phyloP scores from a whole-genome alignment of 495 filamentous ascomycete genomes.

The Hypoxylon perforatum region DNA sequence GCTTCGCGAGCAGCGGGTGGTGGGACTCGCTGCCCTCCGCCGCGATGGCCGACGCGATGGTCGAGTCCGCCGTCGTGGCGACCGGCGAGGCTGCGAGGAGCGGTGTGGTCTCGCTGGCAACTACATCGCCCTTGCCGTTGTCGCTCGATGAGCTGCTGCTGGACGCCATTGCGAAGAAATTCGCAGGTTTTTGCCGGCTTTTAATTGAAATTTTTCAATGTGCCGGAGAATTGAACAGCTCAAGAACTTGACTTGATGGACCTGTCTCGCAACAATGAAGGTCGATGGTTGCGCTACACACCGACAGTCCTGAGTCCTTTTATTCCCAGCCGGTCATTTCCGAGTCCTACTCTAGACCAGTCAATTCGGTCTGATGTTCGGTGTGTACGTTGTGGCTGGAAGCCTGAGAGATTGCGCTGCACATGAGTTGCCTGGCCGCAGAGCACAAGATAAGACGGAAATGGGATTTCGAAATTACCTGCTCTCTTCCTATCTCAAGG shows the following conservation, averaged over 20 bases:
- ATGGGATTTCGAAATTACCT: no score
- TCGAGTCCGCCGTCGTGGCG: constrained; percentile 21
- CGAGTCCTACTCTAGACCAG: constrained; percentile 7
- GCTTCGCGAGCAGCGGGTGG: constrained; percentile 29
- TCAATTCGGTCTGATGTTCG: constrained; percentile 5
- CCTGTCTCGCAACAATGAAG: not conserved
- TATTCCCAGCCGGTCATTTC: constrained; percentile 10
- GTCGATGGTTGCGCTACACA: not conserved
- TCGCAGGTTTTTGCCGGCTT: not conserved
- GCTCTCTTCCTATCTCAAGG: no score
- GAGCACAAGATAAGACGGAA: no score
- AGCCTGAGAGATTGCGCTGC: not conserved
- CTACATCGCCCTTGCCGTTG: not conserved
- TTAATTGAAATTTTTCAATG: not conserved
- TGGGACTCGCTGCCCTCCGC: constrained; percentile 37
- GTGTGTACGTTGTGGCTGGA: not conserved
- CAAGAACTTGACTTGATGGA: not conserved
- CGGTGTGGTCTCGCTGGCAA: constrained; percentile 50
- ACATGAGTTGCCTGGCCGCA: not conserved
- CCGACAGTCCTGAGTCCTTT: constrained; percentile 2
- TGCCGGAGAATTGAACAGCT: not conserved
- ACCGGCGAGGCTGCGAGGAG: constrained; percentile 45
- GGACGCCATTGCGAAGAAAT: constrained; percentile 21
- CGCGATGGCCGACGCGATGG: constrained; percentile 25
- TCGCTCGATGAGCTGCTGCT: constrained; percentile 16